Evolutionary conservation across 2,329 filamentous ascomycete species (phyloP), one percentile per base, ranked within the genome.

Genomic region (Cercospora nicotianae): DNA sequence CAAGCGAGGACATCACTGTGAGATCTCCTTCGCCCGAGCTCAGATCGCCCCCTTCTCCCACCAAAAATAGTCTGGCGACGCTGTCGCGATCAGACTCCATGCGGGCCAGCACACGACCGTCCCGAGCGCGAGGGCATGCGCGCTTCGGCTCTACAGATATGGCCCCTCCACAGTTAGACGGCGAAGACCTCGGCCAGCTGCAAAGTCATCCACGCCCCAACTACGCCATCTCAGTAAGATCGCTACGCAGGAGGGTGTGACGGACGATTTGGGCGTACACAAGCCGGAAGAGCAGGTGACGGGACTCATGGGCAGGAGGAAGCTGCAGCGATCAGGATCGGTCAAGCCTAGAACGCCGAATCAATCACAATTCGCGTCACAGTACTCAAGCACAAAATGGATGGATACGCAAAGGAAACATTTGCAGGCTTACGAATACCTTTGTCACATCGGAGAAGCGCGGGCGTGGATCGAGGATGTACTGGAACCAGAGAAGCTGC

Each of bases 401-500:
- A 99, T 99, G 94, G 95, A 99, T 79, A 95, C 96, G 78, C 94
- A 99, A 78, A 88, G 95, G 28, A 94, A 98, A 78, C 98, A 97
- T 76, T 82, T 99, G 63, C 92, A 96, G 79, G 95, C 95, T 6
- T 99, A 99, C 77, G 95, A 99, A 79, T 99, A 99, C 78, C 90
- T 99, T 42, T 99, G 95, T 78, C 95, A 99, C 77, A 98, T 99
- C 72, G 95, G 95, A 78, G 95, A 99, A 83, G 95, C 95, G 23
- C 98, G 98, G 78, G 94, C 98, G 80, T 99, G 95, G 95, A 97
- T 99, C 72, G 95, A 99, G 77, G 89, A 96, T 77, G 88, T 97
- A 68, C 92, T 95, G 65, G 74, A 77, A 31, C 88, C 94, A 70
- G 89, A 90, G 72, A 85, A 90, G 62, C 92, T 99, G 42, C 94